Evolutionary conservation across 2,329 filamentous ascomycete species (phyloP).

Genomic region (Aspergillus sergii): DNA sequence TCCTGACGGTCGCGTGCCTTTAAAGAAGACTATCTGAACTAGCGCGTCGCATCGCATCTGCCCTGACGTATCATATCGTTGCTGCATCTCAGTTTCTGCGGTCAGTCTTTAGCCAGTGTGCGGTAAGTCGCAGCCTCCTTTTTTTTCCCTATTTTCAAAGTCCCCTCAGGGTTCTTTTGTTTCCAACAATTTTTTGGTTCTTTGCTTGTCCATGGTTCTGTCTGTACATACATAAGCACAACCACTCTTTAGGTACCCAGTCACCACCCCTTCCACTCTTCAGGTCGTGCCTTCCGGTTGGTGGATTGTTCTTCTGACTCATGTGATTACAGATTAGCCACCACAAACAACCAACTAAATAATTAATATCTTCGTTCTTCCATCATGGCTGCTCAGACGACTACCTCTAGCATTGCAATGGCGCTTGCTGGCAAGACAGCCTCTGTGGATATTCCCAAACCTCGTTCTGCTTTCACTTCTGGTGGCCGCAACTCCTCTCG

Average conservation of each 20-base stretch:
- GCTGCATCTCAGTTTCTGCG: constrained; percentile 17
- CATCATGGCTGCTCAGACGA: constrained; percentile 48
- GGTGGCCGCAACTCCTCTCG: constrained; percentile 36
- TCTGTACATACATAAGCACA: constrained; percentile 4
- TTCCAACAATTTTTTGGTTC: background rate
- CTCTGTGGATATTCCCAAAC: constrained; percentile 52
- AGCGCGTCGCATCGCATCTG: constrained; percentile 27
- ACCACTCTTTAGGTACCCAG: background rate
- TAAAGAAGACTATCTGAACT: constrained; percentile 14
- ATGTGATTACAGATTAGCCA: constrained; percentile 26
- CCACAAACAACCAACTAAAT: constrained; percentile 9
- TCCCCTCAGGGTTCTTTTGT: background rate
- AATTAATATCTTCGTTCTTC: constrained; percentile 9
- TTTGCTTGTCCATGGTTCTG: constrained; percentile 9
- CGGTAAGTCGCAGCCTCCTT: constrained; percentile 16
- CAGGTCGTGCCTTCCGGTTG: constrained; percentile 12
- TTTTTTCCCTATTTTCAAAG: background rate
- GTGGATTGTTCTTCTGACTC: constrained; percentile 25
- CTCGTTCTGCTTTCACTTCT: constrained; percentile 37
- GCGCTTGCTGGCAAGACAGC: constrained; percentile 54
- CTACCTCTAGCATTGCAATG: constrained; percentile 51
- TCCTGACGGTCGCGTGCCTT: constrained; percentile 19
- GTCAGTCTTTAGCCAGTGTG: constrained; percentile 10
- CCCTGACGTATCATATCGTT: constrained; percentile 16
- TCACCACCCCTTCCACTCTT: constrained; percentile 9